Base-by-base conservation (phyloP, 768 basidiomycete species). In the Termitomyces sp. region DNA sequence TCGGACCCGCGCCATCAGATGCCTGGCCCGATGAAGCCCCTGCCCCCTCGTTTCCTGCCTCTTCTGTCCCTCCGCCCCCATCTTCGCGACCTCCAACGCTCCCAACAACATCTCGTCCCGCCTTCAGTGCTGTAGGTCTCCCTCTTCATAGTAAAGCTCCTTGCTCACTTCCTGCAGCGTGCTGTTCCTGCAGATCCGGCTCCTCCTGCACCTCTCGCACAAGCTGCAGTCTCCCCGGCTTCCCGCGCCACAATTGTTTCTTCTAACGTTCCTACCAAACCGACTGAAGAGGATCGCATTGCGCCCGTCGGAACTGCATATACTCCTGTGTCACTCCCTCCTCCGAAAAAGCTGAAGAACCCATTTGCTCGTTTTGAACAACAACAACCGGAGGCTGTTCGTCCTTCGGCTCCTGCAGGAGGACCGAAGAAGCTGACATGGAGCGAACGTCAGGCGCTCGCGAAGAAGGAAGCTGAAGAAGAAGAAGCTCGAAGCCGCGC, bases 401-500 rank as follows among this genome's bases (percentile, higher is more conserved):
- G 72, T 0, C 64, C 65, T 4, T 60, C 61, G n/a, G 62, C 68
- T 28, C 60, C 63, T 11, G 66, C 68, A 55, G 74, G 74, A 22
- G 82, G 79, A 0, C 57, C 76, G 1, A 91, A 91, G 76, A 95
- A 93, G 70, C 70, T 96, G 60, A 96, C 95, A 0, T 98, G 96
- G 96, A 89, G 83, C 57, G 90, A 98, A 69, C 80, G 95, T 22
- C 95, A 98, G 67, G 94, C 91, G 0, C 74, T 87, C n/a, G 88
- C 93, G 1, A 95, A 94, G 77, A 87, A 88, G 67, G 90, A 92
- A 63, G 76, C 80, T 16, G 90, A 87, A 62, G 92, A 90, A 62
- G 94, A 93, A 56, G 86, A 86, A 59, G 75, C 77, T 9, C 74
- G 73, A 47, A 92, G 89, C 65, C 84, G 76, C 45, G 73, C 76